Conservation (phyloP, 108 stramenopile species). For the Bacterosira constricta region DNA sequence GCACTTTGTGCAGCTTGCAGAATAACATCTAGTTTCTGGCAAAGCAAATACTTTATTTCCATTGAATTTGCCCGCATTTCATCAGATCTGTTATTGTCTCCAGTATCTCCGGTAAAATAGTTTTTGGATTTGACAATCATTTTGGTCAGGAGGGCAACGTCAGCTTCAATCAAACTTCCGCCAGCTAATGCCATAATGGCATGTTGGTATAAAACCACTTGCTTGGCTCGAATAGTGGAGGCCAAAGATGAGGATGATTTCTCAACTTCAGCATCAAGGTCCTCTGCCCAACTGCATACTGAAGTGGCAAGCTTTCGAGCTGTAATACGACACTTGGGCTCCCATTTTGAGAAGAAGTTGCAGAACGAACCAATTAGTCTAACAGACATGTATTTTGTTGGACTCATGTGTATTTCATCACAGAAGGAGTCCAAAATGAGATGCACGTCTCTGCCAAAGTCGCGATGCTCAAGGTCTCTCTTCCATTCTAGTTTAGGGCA, state of each 20-base stretch:
- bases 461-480: slow-evolving; percentile 1
- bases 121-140: slow-evolving; percentile 29
- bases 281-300: slow-evolving; percentile 18
- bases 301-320: slow-evolving; percentile 8
- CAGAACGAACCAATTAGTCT: slow-evolving; percentile 12
- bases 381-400: slow-evolving; percentile 25
- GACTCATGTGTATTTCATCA: slow-evolving; percentile 40
- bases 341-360: slow-evolving; percentile 26
- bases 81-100: no score
- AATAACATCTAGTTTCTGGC: slow-evolving; percentile 1
- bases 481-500: slow-evolving; percentile 21
- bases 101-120: slow-evolving; percentile 13
- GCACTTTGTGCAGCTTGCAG: neutral
- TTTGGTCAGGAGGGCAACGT: slow-evolving; percentile 9
- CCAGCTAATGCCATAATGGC: slow-evolving; percentile 13
- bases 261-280: slow-evolving; percentile 7
- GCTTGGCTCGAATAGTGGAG: slow-evolving; percentile 1
- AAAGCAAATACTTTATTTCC: slow-evolving; percentile 4
- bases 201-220: slow-evolving; percentile 21
- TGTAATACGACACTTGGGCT: neutral
- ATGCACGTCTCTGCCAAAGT: neutral
- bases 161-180: slow-evolving; percentile 20
- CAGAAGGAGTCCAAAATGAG: slow-evolving; percentile 5
- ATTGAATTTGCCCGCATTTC: slow-evolving; percentile 12
- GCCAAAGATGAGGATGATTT: slow-evolving; percentile 6